phyloP scores from a whole-genome alignment of 768 basidiomycete species.

The Leccinum aurantiacum region DNA sequence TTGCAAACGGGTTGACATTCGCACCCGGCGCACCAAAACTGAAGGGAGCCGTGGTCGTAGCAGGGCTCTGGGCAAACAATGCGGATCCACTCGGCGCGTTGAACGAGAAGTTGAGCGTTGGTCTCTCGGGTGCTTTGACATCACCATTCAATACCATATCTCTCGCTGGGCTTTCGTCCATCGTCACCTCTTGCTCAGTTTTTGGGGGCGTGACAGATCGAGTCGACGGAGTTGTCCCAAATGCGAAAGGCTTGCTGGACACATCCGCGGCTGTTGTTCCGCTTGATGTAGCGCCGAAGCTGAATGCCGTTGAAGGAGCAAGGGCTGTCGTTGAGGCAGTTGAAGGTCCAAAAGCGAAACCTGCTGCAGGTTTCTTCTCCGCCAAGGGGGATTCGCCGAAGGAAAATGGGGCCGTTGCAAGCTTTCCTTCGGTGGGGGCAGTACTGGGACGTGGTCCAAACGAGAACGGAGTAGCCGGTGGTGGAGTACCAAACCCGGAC shows the following conservation, averaged over 20 bases:
- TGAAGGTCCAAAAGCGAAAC: slow-evolving; percentile 46
- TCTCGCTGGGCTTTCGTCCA: slow-evolving; percentile 81
- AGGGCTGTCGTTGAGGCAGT: slow-evolving; percentile 35
- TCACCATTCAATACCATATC: slow-evolving; percentile 49
- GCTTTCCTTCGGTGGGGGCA: slow-evolving; percentile 26
- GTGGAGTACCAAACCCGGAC: slow-evolving; percentile 39
- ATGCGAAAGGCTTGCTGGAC: slow-evolving; percentile 53
- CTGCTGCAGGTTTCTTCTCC: slow-evolving; percentile 37
- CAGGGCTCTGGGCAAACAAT: slow-evolving; percentile 36
- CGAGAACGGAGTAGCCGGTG: slow-evolving; percentile 37
- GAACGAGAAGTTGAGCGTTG: slow-evolving; percentile 52
- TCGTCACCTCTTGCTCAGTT: slow-evolving; percentile 64
- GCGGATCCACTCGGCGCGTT: slow-evolving; percentile 36
- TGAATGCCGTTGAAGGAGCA: slow-evolving; percentile 38
- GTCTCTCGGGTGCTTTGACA: slow-evolving; percentile 38
- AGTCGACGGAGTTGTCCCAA: slow-evolving; percentile 43
- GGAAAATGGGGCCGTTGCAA: slow-evolving; percentile 19
- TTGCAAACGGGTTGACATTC: slow-evolving; percentile 48
- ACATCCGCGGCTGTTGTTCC: slow-evolving; percentile 40
- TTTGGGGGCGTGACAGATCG: slow-evolving; percentile 68
- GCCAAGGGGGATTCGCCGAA: slow-evolving; percentile 36
- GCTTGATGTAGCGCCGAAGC: slow-evolving; percentile 46
- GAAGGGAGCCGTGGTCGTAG: slow-evolving; percentile 34
- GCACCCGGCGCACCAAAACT: slow-evolving; percentile 32
- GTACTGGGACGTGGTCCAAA: slow-evolving; percentile 39